Evolutionary conservation across 208 protist genomes (phyloP).

Genomic region (Entamoeba histolytica): DNA sequence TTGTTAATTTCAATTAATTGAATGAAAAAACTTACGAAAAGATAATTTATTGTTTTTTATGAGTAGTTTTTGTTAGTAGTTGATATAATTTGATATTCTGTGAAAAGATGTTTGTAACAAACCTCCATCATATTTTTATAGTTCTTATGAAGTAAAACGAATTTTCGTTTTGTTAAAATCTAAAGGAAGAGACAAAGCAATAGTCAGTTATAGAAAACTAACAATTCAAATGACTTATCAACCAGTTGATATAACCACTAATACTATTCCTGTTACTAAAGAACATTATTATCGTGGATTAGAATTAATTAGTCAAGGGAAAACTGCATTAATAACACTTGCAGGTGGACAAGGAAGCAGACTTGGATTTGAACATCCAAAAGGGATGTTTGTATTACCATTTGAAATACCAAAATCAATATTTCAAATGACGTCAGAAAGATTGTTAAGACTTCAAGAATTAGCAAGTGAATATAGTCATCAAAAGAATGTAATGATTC

Average conservation of each 20-base stretch:
- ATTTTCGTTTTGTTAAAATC: too few relatives aligned
- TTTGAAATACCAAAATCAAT: slow-evolving; percentile 67
- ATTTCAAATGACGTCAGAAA: slow-evolving; percentile 81
- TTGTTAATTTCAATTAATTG: too few relatives aligned
- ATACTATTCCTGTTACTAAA: not conserved
- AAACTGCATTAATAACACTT: slow-evolving; percentile 67
- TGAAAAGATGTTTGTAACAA: too few relatives aligned
- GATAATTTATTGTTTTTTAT: too few relatives aligned
- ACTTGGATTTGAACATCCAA: slow-evolving; percentile 71
- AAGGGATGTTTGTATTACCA: slow-evolving; percentile 53
- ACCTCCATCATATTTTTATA: too few relatives aligned
- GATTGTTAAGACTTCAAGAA: slow-evolving; percentile 51
- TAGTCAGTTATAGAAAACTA: too few relatives aligned
- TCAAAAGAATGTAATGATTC: slow-evolving; percentile 6
- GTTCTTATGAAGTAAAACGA: too few relatives aligned
- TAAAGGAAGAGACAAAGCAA: too few relatives aligned
- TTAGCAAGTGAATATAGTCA: slow-evolving; percentile 31
- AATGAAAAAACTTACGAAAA: too few relatives aligned
- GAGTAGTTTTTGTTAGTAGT: too few relatives aligned
- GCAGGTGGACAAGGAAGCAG: slow-evolving; percentile 89
- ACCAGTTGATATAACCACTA: not conserved
- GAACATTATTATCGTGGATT: not conserved
- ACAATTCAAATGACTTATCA: not conserved
- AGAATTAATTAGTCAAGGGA: slow-evolving; percentile 39
- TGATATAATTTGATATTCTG: too few relatives aligned